Base-by-base conservation (phyloP, 2,329 filamentous ascomycete species). In the Clonostachys chloroleuca region DNA sequence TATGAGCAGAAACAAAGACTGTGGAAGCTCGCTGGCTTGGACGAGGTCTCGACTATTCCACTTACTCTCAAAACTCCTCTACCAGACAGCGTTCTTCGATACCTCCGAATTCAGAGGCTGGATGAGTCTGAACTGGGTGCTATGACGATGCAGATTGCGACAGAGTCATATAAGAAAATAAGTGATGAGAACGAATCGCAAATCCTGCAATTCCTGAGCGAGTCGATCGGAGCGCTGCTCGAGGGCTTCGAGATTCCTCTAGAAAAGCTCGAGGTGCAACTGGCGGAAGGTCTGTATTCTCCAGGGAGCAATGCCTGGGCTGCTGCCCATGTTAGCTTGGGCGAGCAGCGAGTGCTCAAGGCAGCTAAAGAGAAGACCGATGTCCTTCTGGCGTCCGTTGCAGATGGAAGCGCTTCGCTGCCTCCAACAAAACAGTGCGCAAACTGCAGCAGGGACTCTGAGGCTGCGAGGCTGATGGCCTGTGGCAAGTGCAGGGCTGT, bases 1-100 rank as follows among this genome's bases (percentile, higher is more conserved):
- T 67, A 59, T 50, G 56, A 63, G 51, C 54, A 58, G 50, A 66
- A 66, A 56, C 53, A 62, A 40, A 64, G 56, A 50, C 58, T 67
- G 33, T 67, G 63, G 62, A 51, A 43, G 51, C 56, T 54, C 16
- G 60, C 61, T 51, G 61, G 60, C 52, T 57, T 64, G 51, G 57
- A 57, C 52, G 56, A 54, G 42, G 56, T 51, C 50, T 59, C 47
- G 49, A 64, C 61, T 49, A 60, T 66, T 52, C 51, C 61, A 46
- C 62, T 66, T 49, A 64, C 59, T 50, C 51, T 59, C 43, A 54
- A 51, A 33, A 58, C 63, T 56, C 62, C 62, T 44, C 57, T 66
- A 44, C 62, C 62, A 47, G 60, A 55, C 51, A 54, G 50, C 18
- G 56, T 65, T 42, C 58, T 66, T 51, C 59, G 51, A 58, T 66